Base-by-base conservation (phyloP, 805 yeast species). In the Brettanomyces nanus region DNA sequence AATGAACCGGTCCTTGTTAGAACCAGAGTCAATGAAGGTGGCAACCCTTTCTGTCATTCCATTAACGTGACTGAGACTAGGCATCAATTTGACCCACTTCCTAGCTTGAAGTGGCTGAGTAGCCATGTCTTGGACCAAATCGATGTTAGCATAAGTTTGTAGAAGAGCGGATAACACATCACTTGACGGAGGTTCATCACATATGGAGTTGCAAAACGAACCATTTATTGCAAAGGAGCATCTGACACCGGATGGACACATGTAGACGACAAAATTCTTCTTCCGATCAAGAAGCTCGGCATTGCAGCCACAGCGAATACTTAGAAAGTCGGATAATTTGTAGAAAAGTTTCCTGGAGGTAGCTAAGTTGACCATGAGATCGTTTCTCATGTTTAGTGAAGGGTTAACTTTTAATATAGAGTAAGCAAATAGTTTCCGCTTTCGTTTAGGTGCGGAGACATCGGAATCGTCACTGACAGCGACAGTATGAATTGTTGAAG, bases 1-100 rank as follows among this genome's bases (percentile, higher is more conserved):
- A 2, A 83, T 71, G 39, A 66, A 75, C 48, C 78, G 77, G 20
- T 64, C 65, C 46, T 69, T 73, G 1, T 51, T 45, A 2, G 40
- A 38, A 20, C 31, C 31, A 6, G 28, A 34, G 35, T 61, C 63
- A 33, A 78, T 62, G 53, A 72, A 82, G 19, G 66, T 64, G 10
- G 86, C 64, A 3, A 83, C 68, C 9, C 65, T 65, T 0, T 87
- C 78, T 0, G 89, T 76, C 45, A 75, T 69, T 18, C 81, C 83
- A 54, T 79, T 80, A 44, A 81, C 62, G 52, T 80, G 87, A 41
- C 70, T 71, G 35, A 81, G 53, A 45, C 80, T 76, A 2, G 92
- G 92, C 3, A 79, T 67, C 11, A 83, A 56, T 51, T 73, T 80
- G 13, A 83, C 68, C 92, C 90, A 83, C 19, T 32, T 19, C 14